Base-by-base conservation (phyloP, 768 basidiomycete genomes). In the Phaeotremella skinneri region DNA sequence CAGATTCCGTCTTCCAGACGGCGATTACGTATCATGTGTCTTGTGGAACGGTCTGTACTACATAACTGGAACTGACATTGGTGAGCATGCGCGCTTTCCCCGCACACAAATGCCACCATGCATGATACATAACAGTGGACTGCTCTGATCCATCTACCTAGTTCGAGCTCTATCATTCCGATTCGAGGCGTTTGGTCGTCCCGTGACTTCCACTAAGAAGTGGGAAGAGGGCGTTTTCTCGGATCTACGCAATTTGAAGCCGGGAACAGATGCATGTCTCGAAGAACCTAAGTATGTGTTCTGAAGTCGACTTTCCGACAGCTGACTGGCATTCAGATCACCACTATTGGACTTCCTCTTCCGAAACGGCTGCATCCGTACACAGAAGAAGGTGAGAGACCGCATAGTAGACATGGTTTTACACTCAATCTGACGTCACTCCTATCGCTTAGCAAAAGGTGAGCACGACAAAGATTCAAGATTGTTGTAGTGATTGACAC, bases 211-310 rank as follows among this genome's bases (percentile, higher is more conserved):
- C 70, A 61, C 58, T 83, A 96, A 96, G 79, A 97, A 97, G 77
- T 97, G 94, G 68, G 93, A 97, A 75, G 93, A 97, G 78, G 93
- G 93, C 52, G 87, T 97, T 43, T 97, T 97, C 70, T 87, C 86
- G 52, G 93, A 97, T 77, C 81, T 97, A 61, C 80, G 93, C 23
- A 97, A 97, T 72, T 81, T 97, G 61, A 96, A 96, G 78, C 92
- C 92, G 0, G 93, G 93, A 11, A 82, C 86, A 0, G 93, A 96
- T 75, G 91, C 93, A 26, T 89, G 86, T 68, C 79, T 97, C 23
- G 93, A 97, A 76, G 93, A 96, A 67, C 92, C 93, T n/a, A 97
- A 97, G 84, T 79, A 20, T 5, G 20, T 39, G 37, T 49, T 21
- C 21, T 39, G 52, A 29, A 58, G 27, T 25, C 23, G 31, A 53